Base-by-base conservation (phyloP, 352 stramenopile genomes). In the Globisporangium radiosum region DNA sequence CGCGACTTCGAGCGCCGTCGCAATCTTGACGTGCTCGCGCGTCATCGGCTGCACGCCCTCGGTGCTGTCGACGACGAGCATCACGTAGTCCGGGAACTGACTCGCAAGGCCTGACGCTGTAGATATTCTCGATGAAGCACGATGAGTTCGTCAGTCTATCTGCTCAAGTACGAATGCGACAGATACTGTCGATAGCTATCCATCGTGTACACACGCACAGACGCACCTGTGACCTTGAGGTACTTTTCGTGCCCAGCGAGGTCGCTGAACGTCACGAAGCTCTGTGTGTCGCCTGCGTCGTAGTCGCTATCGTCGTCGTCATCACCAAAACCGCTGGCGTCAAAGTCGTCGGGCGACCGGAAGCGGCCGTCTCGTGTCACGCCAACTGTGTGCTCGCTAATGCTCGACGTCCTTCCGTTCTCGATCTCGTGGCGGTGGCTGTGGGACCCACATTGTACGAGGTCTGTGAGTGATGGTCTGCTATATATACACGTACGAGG, bases 391-490 rank as follows among this genome's bases (percentile, higher is more conserved):
- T 96, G 88, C 52, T 96, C 84, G 52, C 81, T 94, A 42, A 97
- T 82, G 72, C 84, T 94, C 11, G 82, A 94, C 10, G 89, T 97
- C 14, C 83, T 78, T 6, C 89, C 89, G 47, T 95, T 90, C 59
- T 95, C 87, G 7, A 97, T 73, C 65, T 97, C 89, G 65, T 97
- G 89, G 33, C 86, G 83, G 60, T 97, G 87, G 33, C 79, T 76
- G 42, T 25, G 25, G 25, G 25, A 25, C 2, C 25, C 25, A 25
- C 25, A 25, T 25, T 40, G 1, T 25, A 25, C 25, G 25, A 25
- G 25, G 1, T 25, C 25, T 25, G 25, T 25, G 25, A 25, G 25
- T 25, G 25, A 25, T 25, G 2, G 1, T 25, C 1, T 25, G 25
- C 25, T 25, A 1, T 25, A 0, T 25, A 25, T 25, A 25, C 25